phyloP scores from a whole-genome alignment of 257 asterid genomes.

The Solanum piurae region DNA sequence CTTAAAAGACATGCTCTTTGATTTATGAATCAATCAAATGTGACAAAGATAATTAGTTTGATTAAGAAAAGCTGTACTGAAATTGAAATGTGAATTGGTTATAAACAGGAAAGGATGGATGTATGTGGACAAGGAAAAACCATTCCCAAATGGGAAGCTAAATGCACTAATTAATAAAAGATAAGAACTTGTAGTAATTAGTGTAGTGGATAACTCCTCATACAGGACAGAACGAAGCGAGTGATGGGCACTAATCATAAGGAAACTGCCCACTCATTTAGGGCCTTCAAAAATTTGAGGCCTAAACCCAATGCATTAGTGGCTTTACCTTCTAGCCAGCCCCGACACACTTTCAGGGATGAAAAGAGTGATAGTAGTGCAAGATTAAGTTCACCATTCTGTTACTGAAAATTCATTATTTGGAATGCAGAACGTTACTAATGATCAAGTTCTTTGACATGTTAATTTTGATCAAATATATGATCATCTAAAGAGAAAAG shows the following conservation, averaged over 20 bases:
- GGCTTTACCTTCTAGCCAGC: not conserved
- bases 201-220: not conserved
- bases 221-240: not conserved
- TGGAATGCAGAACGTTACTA: not conserved
- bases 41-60: not conserved
- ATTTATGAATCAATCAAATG: not conserved
- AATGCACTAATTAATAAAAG: not conserved
- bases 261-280: not conserved
- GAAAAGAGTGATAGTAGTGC: not conserved
- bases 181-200: not conserved
- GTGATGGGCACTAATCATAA: not conserved
- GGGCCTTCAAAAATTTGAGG: not conserved
- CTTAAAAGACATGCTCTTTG: not conserved
- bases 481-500: not conserved
- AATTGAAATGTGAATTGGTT: not conserved
- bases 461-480: not conserved
- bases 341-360: not conserved
- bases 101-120: not conserved
- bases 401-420: not conserved
- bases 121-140: not conserved
- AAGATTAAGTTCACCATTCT: not conserved
- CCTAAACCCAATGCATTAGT: not conserved
- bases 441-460: not conserved
- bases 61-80: not conserved
- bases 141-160: not conserved